phyloP scores from a whole-genome alignment of 2,329 filamentous ascomycete genomes.

The Venturia aucupariae region DNA sequence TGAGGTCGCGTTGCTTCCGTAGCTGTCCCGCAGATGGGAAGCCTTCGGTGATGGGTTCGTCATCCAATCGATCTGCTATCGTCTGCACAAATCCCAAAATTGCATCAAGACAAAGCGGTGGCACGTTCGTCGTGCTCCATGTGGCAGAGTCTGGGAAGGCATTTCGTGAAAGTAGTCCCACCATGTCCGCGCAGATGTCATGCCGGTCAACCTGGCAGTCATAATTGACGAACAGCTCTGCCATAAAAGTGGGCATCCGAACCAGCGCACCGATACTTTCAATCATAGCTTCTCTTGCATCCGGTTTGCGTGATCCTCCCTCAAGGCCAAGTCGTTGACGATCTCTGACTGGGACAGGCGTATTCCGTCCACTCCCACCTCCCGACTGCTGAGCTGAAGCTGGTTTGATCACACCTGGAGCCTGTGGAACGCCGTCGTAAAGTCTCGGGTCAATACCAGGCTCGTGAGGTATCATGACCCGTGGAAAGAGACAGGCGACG shows the following conservation, averaged over 20 bases:
- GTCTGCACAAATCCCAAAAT: conserved; percentile 86
- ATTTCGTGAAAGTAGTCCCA: conserved; percentile 85
- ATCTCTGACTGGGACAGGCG: conserved; percentile 85
- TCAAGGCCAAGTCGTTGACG: conserved; percentile 87
- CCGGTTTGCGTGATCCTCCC: conserved; percentile 82
- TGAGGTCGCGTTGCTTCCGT: conserved; percentile 64
- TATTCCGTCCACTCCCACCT: conserved; percentile 68
- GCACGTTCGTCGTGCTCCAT: conserved; percentile 98
- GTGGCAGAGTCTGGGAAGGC: conserved; percentile 94
- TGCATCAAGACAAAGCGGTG: conserved; percentile 86
- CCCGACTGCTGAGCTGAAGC: conserved; percentile 47
- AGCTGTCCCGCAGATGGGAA: conserved; percentile 58
- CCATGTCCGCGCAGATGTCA: conserved; percentile 91
- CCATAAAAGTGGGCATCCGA: conserved; percentile 88
- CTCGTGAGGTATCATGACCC: conserved; percentile 88
- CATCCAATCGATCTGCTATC: conserved; percentile 74
- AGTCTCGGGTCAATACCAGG: conserved; percentile 81
- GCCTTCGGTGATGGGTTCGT: conserved; percentile 53
- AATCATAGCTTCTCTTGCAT: conserved; percentile 96
- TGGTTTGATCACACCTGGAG: conserved; percentile 77
- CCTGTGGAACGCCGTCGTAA: conserved; percentile 87
- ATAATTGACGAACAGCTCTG: conserved; percentile 94
- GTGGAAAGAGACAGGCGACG: conserved; percentile 84
- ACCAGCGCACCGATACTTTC: conserved; percentile 89
- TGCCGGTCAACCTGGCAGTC: conserved; percentile 88